Evolutionary conservation across 805 yeast genomes (phyloP), one percentile per base, ranked within the genome.

Genomic region (Kazachstania kunashirensis): DNA sequence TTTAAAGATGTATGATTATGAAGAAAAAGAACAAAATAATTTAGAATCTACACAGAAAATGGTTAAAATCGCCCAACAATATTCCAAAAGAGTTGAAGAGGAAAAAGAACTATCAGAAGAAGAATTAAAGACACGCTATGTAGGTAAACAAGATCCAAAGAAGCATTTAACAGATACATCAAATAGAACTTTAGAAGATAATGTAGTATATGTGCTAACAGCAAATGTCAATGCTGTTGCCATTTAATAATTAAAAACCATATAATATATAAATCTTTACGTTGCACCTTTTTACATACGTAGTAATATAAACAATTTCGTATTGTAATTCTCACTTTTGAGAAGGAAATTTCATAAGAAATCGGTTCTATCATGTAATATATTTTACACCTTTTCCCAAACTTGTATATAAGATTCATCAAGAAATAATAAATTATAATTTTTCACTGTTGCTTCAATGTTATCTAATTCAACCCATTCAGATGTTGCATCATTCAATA

Each of bases 121-220:
- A 28, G 92, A 88, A 61, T 72, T 89, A 49, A 85, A 84, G 62
- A 89, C 96, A 6, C 78, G 98, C 57, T 94, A 89, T 55, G 96
- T 92, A 25, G 99, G 99, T 50, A 88, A 85, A 59, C 96, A 89
- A 63, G 98, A 92, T 62, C 99, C 99, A 29, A 92, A 94, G 76
- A 92, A 89, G 67, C 99, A 92, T 66, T 69, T 92, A 51, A 73
- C 80, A 33, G 96, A 84, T 45, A 83, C 94, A 0, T 94, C 95
- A 9, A 94, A 84, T 47, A 67, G 70, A 42, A 68, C 84, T 36
- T 75, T 94, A 50, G 98, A 92, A 61, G 92, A 84, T 36, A 94
- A 92, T 57, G 79, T 92, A 33, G 85, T 84, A 10, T 77, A 94
- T 24, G 72, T 89, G 45, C 68, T 88, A 54, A 84, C 95, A 12